Evolutionary conservation across 2,329 filamentous ascomycete genomes (phyloP), one percentile per base, ranked within the genome.

Genomic region (Metarhizium rileyi): DNA sequence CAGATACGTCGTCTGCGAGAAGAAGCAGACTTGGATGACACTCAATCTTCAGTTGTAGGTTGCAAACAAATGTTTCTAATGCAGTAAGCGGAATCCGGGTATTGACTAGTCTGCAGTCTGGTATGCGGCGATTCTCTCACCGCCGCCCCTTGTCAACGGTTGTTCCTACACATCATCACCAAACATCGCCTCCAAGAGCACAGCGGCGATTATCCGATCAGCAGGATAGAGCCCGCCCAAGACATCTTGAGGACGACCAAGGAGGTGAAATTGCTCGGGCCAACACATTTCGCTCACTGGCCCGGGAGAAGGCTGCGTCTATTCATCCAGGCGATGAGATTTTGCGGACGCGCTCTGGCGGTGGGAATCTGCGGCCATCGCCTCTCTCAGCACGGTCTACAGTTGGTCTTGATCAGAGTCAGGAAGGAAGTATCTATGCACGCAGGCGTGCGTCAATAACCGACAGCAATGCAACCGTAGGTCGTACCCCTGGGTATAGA

Each of bases 141-240:
- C 73, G 76, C 40, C 72, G 78, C 9, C 78, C 77, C 5, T 66
- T 78, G 7, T 81, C 78, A 10, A 70, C 74, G 6, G 71, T 70
- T 23, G 63, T 78, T 18, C 69, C 74, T 16, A 65, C 74, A 18
- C 69, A 74, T 53, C 70, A 74, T 53, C 70, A 74, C 44, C 67
- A 71, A 18, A 63, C 67, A 6, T 79, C 77, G 1, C 77, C 78
- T 43, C 73, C 77, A 16, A 70, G 69, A 44, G 55, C 77, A 25
- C 64, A 66, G 49, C 74, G 78, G 35, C 76, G 78, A 23, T 66
- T 81, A 36, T 81, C 78, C 2, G 78, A 82, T 48, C 76, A 78
- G 56, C 73, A 76, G 54, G 76, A 79, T 36, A 70, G 66, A 12
- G 64, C 63, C 54, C 61, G 57, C 30, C 53, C 56, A 47, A 67